These are phyloP conservation scores for Hordeum vulgare DNA, from an alignment of 176 grass and related monocot genomes.

Conservation along the genomic window MorexV3_pseudomolecules_assembly NC_058522.1:494939369-494939868, in stretches of 20 bases:
- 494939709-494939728: slow-evolving; percentile 86
- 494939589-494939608: slow-evolving; percentile 44
- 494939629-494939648: slow-evolving; percentile 98
- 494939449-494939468: slow-evolving; percentile 50
- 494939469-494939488: slow-evolving; percentile 65
- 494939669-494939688: slow-evolving; percentile 96
- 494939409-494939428: slow-evolving; percentile 50
- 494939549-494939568: background rate
- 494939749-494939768: background rate
- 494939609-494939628: slow-evolving; percentile 89
- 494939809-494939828: background rate
- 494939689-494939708: slow-evolving; percentile 76
- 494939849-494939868: background rate
- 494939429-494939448: slow-evolving; percentile 74
- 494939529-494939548: background rate
- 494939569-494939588: background rate
- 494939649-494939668: slow-evolving; percentile 94
- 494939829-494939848: background rate
- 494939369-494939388: slow-evolving; percentile 73
- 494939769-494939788: background rate
- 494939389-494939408: slow-evolving; percentile 57
- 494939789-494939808: background rate
- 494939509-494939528: slow-evolving; percentile 71
- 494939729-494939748: background rate
- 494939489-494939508: slow-evolving; percentile 79